phyloP scores from a whole-genome alignment of 2,329 filamentous ascomycete species.

The Leptographium lundbergii region DNA sequence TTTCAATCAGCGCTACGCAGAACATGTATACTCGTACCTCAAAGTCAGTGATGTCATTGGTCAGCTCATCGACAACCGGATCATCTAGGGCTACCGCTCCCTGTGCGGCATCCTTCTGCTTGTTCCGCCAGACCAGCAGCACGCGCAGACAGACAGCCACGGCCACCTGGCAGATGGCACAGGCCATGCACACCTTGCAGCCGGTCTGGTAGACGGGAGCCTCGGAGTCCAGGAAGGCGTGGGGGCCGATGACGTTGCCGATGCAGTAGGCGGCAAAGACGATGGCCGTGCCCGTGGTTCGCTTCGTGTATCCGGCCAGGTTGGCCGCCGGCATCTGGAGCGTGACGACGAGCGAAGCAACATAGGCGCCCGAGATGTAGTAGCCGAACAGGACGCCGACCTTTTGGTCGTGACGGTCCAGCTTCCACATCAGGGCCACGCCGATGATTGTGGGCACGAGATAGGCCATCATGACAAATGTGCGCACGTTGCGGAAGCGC shows the following conservation, averaged over 20 bases:
- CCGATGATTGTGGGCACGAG: constrained; percentile 1
- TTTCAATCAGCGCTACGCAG: neutral
- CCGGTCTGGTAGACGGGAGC: constrained; percentile 2
- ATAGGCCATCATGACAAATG: constrained; percentile 1
- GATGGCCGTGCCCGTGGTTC: constrained; percentile 1
- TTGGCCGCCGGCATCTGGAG: constrained; percentile 5
- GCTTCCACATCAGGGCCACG: neutral
- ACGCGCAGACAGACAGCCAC: neutral
- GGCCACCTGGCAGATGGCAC: neutral
- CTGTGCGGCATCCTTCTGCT: neutral
- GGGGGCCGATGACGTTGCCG: constrained; percentile 3
- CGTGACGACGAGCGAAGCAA: neutral
- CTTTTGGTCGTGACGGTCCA: neutral
- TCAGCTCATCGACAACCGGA: neutral
- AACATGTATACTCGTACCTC: neutral
- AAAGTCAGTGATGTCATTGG: neutral
- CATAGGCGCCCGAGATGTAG: constrained; percentile 3
- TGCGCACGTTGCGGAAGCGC: neutral
- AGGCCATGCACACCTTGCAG: neutral
- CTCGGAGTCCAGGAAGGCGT: neutral
- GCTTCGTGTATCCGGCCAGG: constrained; percentile 4
- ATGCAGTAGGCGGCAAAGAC: constrained; percentile 3
- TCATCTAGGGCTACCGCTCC: neutral
- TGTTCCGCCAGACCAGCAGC: neutral
- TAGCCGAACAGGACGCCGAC: constrained; percentile 3